phyloP scores from a whole-genome alignment of 345 rosid species.

The Clausena lansium region DNA sequence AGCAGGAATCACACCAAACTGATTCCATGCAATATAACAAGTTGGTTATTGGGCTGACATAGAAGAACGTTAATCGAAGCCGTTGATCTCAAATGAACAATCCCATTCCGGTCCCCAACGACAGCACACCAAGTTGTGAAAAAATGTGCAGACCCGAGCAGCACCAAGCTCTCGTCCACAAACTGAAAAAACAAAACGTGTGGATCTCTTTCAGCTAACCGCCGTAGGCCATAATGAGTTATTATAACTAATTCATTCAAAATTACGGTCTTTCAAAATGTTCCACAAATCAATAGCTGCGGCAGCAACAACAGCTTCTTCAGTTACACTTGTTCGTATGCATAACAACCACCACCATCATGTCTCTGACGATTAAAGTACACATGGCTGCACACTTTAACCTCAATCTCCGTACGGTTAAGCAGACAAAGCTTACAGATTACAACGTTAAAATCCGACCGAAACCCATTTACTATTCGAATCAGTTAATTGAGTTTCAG shows the following conservation, averaged over 20 bases:
- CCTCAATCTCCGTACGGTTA: background rate
- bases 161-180: slow-evolving; percentile 14
- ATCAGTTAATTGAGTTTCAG: slow-evolving; percentile 28
- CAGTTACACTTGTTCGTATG: background rate
- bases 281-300: slow-evolving; percentile 26
- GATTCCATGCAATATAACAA: too few species aligned
- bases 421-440: background rate
- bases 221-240: background rate
- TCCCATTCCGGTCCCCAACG: slow-evolving; percentile 17
- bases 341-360: slow-evolving; percentile 8
- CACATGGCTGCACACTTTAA: slow-evolving; percentile 17
- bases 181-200: slow-evolving; percentile 26
- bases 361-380: slow-evolving; percentile 57
- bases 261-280: slow-evolving; percentile 19
- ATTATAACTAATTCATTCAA: background rate
- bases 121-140: background rate
- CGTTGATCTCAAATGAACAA: background rate
- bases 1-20: too few species aligned
- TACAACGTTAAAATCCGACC: slow-evolving; percentile 24
- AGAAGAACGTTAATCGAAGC: background rate
- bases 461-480: slow-evolving; percentile 37
- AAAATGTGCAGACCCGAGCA: background rate
- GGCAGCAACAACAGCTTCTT: slow-evolving; percentile 9
- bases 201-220: slow-evolving; percentile 38
- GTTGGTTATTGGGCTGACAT: too few species aligned